These are phyloP conservation scores for Cronartium quercuum DNA, from an alignment of 1,284 basidiomycete species.

Conservation along the genomic window DNA sequence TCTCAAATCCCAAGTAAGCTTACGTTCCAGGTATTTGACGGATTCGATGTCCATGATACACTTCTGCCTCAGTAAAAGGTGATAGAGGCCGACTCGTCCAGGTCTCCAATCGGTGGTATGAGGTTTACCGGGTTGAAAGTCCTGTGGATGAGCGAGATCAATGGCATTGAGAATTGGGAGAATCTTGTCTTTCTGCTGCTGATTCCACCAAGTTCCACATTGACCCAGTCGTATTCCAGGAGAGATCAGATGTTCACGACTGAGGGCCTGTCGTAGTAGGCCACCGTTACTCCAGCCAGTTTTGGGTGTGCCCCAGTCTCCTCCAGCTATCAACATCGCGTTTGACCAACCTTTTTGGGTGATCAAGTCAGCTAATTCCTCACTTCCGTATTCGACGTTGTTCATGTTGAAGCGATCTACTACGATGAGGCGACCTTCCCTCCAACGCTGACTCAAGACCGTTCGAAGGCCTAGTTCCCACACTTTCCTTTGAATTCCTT, in stretches of 20 bases:
- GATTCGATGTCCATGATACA: slow-evolving; percentile 25
- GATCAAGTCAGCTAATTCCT: slow-evolving; percentile 10
- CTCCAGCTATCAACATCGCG: slow-evolving; percentile 32
- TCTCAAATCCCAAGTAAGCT: slow-evolving; percentile 23
- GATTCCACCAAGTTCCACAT: slow-evolving; percentile 9
- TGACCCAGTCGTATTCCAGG: slow-evolving; percentile 31
- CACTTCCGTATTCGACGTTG: slow-evolving; percentile 3
- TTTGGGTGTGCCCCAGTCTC: slow-evolving; percentile 17
- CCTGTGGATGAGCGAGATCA: slow-evolving; percentile 28
- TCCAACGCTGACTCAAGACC: slow-evolving; percentile 72
- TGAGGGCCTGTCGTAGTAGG: slow-evolving; percentile 8
- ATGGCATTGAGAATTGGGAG: slow-evolving; percentile 25
- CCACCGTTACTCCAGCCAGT: slow-evolving; percentile 18
- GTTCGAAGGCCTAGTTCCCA: slow-evolving; percentile 87
- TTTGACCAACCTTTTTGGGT: slow-evolving; percentile 7
- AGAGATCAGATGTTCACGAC: slow-evolving; percentile 11
- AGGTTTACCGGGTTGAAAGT: slow-evolving; percentile 28
- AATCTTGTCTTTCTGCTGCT: slow-evolving; percentile 9
- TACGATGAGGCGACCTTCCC: slow-evolving; percentile 66
- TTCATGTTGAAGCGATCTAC: slow-evolving; percentile 52
- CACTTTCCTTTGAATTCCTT: slow-evolving; percentile 80
- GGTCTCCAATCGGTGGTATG: slow-evolving; percentile 30
- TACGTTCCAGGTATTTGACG: slow-evolving; percentile 23
- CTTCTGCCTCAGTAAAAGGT: slow-evolving; percentile 21
- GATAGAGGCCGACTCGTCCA: slow-evolving; percentile 23